These are phyloP conservation scores for Talaromyces sp. DNA, from an alignment of 2,329 filamentous ascomycete genomes.

Conservation along the genomic window DNA sequence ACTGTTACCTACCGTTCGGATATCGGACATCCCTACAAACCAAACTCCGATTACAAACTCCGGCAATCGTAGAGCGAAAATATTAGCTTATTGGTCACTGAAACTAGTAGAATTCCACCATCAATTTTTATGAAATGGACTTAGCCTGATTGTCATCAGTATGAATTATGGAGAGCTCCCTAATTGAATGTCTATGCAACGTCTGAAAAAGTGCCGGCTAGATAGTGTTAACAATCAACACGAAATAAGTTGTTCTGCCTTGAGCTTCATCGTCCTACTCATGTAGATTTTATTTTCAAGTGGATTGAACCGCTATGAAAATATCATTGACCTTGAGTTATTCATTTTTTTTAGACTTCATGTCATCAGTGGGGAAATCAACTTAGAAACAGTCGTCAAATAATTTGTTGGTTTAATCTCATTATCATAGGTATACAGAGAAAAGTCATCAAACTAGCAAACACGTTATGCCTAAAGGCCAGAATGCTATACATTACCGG, in stretches of 20 bases:
- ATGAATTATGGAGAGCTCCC: neutral
- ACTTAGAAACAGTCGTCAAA: neutral
- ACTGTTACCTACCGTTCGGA: neutral
- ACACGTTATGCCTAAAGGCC: neutral
- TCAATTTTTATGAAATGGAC: neutral
- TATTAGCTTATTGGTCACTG: neutral
- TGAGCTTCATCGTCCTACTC: no score
- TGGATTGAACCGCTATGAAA: neutral
- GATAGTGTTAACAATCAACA: neutral
- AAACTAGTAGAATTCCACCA: neutral
- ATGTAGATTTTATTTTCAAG: no score
- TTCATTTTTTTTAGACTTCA: neutral
- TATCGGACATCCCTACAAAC: neutral
- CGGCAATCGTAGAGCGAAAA: neutral
- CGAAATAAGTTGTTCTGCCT: neutral
- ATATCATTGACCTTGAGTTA: neutral
- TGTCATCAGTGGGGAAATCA: no score
- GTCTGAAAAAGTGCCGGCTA: neutral
- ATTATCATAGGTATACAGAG: neutral
- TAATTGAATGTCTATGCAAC: neutral
- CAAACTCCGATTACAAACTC: constrained; percentile 1
- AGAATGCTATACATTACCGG: neutral
- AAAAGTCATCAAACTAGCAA: neutral
- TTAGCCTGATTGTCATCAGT: neutral
- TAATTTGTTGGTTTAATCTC: neutral